phyloP scores from a whole-genome alignment of 768 basidiomycete species.

The Rhodotorula diobovata region DNA sequence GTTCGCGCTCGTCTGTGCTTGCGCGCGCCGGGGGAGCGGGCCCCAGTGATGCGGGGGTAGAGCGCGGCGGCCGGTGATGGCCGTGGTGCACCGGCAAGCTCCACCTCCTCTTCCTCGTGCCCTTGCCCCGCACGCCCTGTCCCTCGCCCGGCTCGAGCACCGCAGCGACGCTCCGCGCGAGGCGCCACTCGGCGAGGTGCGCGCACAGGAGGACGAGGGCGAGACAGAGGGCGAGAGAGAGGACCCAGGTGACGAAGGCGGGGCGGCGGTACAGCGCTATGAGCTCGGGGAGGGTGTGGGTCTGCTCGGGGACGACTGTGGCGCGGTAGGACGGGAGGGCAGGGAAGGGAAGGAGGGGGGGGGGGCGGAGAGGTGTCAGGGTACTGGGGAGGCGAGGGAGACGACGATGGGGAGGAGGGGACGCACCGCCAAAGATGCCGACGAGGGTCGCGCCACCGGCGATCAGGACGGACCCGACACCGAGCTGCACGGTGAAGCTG shows the following conservation, averaged over 20 bases:
- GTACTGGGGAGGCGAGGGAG: neutral
- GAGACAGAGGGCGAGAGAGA: constrained; percentile 61
- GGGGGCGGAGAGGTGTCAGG: too few species aligned
- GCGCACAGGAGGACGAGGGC: constrained; percentile 62
- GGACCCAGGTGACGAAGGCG: constrained; percentile 76
- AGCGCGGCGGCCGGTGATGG: too few species aligned
- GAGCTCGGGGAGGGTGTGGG: constrained; percentile 78
- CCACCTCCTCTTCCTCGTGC: neutral
- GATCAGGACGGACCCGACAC: constrained; percentile 76
- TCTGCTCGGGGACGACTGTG: constrained; percentile 74
- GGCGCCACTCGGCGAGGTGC: constrained; percentile 36
- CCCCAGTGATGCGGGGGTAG: too few species aligned
- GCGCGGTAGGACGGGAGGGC: too few species aligned
- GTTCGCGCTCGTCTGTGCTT: neutral
- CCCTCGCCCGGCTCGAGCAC: too few species aligned
- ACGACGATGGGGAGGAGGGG: neutral
- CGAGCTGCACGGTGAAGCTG: constrained; percentile 74
- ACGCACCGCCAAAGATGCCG: constrained; percentile 65
- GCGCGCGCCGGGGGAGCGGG: too few species aligned
- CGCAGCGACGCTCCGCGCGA: neutral
- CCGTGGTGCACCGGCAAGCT: neutral
- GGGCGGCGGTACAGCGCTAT: constrained; percentile 68
- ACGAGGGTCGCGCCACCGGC: constrained; percentile 83
- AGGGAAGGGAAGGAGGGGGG: too few species aligned
- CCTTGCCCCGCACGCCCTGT: neutral